Evolutionary conservation across 148 eudicot genomes (phyloP).

Genomic region (Nyssa sinensis): DNA sequence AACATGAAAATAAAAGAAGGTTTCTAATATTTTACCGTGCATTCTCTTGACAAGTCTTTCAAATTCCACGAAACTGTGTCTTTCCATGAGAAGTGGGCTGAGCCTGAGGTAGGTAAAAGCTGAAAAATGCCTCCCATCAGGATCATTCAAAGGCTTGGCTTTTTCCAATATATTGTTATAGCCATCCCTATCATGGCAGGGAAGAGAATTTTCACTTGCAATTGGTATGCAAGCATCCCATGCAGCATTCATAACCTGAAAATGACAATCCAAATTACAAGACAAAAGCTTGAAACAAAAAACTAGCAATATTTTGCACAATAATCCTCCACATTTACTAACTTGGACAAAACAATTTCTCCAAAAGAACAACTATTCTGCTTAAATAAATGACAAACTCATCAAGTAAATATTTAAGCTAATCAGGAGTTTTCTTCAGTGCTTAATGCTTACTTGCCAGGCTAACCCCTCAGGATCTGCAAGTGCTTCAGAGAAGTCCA

Average conservation of each 20-base stretch:
- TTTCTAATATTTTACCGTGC: slow-evolving; percentile 59
- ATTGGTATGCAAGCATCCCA: slow-evolving; percentile 77
- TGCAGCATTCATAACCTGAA: slow-evolving; percentile 90
- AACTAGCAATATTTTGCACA: not conserved
- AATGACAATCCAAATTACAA: not conserved
- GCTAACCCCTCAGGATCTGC: slow-evolving; percentile 77
- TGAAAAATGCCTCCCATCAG: slow-evolving; percentile 77
- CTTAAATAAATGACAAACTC: not conserved
- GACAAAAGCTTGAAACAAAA: slow-evolving; percentile 2
- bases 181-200: slow-evolving; percentile 74
- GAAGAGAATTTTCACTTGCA: slow-evolving; percentile 69
- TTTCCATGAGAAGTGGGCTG: slow-evolving; percentile 65
- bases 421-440: not conserved
- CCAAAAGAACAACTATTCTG: not conserved
- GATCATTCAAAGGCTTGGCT: slow-evolving; percentile 86
- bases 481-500: slow-evolving; percentile 55
- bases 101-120: slow-evolving; percentile 80
- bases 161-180: slow-evolving; percentile 70
- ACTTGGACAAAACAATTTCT: not conserved
- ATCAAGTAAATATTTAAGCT: not conserved
- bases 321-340: slow-evolving; percentile 2
- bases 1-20: not conserved
- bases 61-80: slow-evolving; percentile 64
- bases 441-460: slow-evolving; percentile 80
- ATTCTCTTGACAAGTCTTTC: slow-evolving; percentile 89